phyloP scores from a whole-genome alignment of 305 asterid species.

The Solanum hybrid region DNA sequence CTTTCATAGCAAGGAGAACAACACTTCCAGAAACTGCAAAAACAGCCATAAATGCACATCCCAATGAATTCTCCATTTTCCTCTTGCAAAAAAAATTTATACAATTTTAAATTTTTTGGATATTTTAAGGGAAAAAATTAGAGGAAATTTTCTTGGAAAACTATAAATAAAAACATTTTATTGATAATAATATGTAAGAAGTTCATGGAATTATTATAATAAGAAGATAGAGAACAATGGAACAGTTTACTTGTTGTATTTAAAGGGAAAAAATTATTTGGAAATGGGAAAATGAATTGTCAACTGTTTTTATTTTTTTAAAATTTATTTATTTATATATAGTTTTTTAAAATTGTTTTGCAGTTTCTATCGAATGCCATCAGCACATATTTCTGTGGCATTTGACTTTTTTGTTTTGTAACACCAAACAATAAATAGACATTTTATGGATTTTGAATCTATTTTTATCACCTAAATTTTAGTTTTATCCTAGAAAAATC shows the following conservation, averaged over 20 bases:
- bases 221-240: not conserved
- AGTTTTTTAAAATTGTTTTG: not conserved
- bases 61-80: constrained; percentile 40
- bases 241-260: not conserved
- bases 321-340: not conserved
- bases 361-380: not conserved
- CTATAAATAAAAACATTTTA: not conserved
- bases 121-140: not conserved
- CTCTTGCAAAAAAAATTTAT: not conserved
- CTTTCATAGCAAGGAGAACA: constrained; percentile 64
- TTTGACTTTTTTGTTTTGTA: not conserved
- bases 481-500: not conserved
- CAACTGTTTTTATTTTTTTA: not conserved
- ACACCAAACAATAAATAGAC: not conserved
- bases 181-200: not conserved
- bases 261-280: not conserved
- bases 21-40: constrained; percentile 88
- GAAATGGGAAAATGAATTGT: not conserved
- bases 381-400: not conserved
- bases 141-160: not conserved
- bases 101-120: too few species aligned
- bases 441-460: not conserved
- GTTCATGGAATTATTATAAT: not conserved
- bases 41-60: constrained; percentile 65
- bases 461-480: not conserved